Base-by-base conservation (phyloP, 228 moss, liverwort and hornwort genomes). In the Sphagnum magellanicum region DNA sequence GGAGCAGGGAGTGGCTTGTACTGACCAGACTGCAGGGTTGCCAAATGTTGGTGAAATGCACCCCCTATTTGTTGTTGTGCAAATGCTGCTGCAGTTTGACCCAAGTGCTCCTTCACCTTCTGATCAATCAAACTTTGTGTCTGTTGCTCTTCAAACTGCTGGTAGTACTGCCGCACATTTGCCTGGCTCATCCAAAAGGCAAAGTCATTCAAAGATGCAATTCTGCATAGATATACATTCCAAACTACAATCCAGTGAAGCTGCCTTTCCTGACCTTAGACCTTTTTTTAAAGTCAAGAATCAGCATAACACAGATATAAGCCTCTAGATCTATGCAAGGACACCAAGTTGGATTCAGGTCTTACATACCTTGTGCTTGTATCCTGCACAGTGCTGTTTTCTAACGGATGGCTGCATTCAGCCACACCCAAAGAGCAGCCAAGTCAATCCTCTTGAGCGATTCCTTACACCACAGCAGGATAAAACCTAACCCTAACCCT, bases 141-240 rank as follows among this genome's bases (percentile, higher is more conserved):
- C 81, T 98, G 98, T 73, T 98, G 98, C 75, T 98, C 98, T 77
- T 98, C 98, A 64, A 98, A 94, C 70, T 98, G 98, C 82, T 98
- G 98, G 78, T 98, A 98, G 50, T 98, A 98, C 32, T 90, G 88
- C 71, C 98, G 78, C 8, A 94, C 94, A 84, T 98, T 98, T 52
- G 98, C 98, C 97, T 97, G 79, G 71, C 16, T 57, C 4, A 13
- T 50, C 5, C 46, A 49, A 65, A 12, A 8, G 12, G 55, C 55
- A 55, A 55, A 3, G 55, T 55, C 55, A 8, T 8, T 55, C 8
- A 55, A 55, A 55, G 9, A 55, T 55, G 12, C 55, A 8, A 8
- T 55, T 55, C 55, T 55, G 55, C 55, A 55, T 55, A 8, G 55
- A 8, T 55, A 55, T 8, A 55, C 12, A 55, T 55, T 8, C 55